Evolutionary conservation across 2,329 filamentous ascomycete genomes (phyloP).

Genomic region (Didymella lethalis): DNA sequence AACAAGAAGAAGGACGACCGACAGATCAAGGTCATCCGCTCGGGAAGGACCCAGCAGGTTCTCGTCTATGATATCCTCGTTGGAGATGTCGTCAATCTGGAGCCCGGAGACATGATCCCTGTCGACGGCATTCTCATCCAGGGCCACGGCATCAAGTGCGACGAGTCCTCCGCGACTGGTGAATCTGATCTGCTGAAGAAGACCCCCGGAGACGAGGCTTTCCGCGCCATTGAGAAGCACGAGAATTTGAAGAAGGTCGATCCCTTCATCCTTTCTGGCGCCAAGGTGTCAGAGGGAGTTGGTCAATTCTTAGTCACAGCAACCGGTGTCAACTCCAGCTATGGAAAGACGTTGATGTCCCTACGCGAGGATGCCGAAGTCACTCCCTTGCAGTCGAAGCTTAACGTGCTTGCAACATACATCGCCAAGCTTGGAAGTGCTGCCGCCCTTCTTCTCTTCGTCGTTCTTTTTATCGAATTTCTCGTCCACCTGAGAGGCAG

Average conservation of each 20-base stretch:
- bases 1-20: conserved; percentile 83
- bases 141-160: conserved; percentile 72
- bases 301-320: conserved; percentile 79
- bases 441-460: conserved; percentile 80
- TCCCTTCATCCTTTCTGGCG: conserved; percentile 87
- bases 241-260: conserved; percentile 72
- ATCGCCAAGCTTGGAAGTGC: conserved; percentile 80
- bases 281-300: conserved; percentile 77
- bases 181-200: conserved; percentile 78
- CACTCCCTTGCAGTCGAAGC: conserved; percentile 78
- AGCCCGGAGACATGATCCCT: conserved; percentile 74
- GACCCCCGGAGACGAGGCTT: conserved; percentile 70
- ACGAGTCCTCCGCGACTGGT: conserved; percentile 76
- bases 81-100: conserved; percentile 74
- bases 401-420: conserved; percentile 79
- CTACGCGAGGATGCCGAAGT: conserved; percentile 78
- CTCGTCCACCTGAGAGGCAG: conserved; percentile 70
- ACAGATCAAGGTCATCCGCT: conserved; percentile 77
- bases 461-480: conserved; percentile 87
- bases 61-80: conserved; percentile 72
- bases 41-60: conserved; percentile 71
- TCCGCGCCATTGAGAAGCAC: conserved; percentile 68
- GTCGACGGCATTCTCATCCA: conserved; percentile 74
- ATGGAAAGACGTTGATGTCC: conserved; percentile 81
- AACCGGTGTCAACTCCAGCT: conserved; percentile 75